Evolutionary conservation across 805 yeast genomes (phyloP), one percentile per base, ranked within the genome.

Genomic region (Monosporozyma yasuniensis): DNA sequence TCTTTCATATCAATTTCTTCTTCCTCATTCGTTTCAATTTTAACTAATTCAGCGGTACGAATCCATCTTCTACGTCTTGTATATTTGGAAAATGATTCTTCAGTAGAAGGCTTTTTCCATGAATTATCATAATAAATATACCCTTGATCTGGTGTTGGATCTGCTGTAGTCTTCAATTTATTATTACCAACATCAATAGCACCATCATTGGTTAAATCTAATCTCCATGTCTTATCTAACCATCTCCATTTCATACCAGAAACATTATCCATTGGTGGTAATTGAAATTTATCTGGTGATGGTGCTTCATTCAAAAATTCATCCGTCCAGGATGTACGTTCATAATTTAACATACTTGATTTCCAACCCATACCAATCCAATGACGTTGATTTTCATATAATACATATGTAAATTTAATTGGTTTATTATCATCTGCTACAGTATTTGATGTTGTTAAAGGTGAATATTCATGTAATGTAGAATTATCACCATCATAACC

Each of bases 311-410:
- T 91, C 55, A 89, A 73, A 60, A 89, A 90, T 67, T 91, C 97
- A 65, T 91, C 99, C 0, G 97, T 89, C 97, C 97, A 91, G 5
- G 97, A 84, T 0, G 96, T 81, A 62, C 99, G 77, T 69, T 91
- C 99, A 64, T 91, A 91, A 45, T 93, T 83, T 54, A 91, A 74
- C 63, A 93, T 73, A 62, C 89, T 91, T n/a, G 93, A 73, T 0
- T 97, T 90, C 99, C 99, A 91, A 7, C 99, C 99, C 58, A 91
- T 86, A 8, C 97, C 98, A 38, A 91, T 73, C 99, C 99, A 91
- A 61, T 91, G 82, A 62, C 99, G 80, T 71, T 91, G 98, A 65
- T 91, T 91, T 64, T 91, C 99, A 66, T 84, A 90, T 10, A 91
- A 72, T 2, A 88, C 96, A 66, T 88, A 91, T 6, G 97, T 90